phyloP scores from a whole-genome alignment of 108 stramenopile genomes.

The Pseudonitzschia multistriata region DNA sequence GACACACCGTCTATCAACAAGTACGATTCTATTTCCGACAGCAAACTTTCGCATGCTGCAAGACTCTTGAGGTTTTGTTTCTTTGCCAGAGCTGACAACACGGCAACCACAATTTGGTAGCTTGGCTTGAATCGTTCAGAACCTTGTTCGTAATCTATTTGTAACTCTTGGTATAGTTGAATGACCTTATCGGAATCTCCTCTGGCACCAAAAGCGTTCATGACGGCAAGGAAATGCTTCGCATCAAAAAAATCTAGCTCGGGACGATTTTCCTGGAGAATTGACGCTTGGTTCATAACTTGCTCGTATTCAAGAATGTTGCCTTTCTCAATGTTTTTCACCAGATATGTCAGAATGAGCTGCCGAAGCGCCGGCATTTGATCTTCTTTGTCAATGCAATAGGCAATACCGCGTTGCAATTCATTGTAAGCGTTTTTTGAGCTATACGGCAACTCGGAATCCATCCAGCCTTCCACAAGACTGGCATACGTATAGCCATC shows the following conservation, averaged over 20 bases:
- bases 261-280: neutral
- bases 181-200: conserved; percentile 10
- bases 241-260: neutral
- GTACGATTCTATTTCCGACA: neutral
- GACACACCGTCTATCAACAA: neutral
- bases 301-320: neutral
- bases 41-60: neutral
- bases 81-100: conserved; percentile 10
- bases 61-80: neutral
- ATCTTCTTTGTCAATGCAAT: neutral
- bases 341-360: neutral
- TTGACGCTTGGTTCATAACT: conserved; percentile 7
- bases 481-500: conserved; percentile 11
- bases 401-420: conserved; percentile 3
- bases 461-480: conserved; percentile 16
- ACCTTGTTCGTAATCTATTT: conserved; percentile 5
- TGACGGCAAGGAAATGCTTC: conserved; percentile 8
- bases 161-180: conserved; percentile 1
- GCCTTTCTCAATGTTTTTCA: neutral
- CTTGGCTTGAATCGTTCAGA: conserved; percentile 9
- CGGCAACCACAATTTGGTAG: conserved; percentile 12
- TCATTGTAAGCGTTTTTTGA: conserved; percentile 8
- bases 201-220: conserved; percentile 5
- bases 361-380: conserved; percentile 6
- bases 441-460: neutral